Base-by-base conservation (phyloP, 2,329 filamentous ascomycete species). In the Botrytis fabae region DNA sequence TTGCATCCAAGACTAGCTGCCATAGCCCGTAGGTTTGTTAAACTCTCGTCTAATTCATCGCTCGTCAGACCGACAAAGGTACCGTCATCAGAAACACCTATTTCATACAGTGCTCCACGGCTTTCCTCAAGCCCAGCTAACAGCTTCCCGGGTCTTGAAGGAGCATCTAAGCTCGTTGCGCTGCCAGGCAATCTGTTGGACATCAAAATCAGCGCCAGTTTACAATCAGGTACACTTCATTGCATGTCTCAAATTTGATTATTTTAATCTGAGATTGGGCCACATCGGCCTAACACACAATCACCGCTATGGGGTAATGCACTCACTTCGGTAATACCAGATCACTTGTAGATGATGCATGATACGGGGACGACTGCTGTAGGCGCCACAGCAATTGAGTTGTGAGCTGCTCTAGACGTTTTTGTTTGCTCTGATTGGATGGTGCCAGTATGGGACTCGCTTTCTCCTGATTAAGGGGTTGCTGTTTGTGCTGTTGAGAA, bases 321-420 rank as follows among this genome's bases (percentile, higher is more conserved):
- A 72, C 70, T 72, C 70, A 72, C 70, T 90, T 88, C 0, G 94
- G 94, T 40, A 97, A 84, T 16, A 94, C 89, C 25, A 94, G 85
- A 73, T 93, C 91, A 42, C 90, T 90, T 7, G 91, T 91, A 38
- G 92, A 92, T 12, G 93, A 93, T 2, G 93, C 90, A 83, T 98
- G 95, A 81, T 97, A 93, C 0, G 94, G 93, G 14, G 93, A 97
- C 1, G 95, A 98, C 81, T 99, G 96, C 80, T 98, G 95, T 73
- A 99, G 83, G 66, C 96, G 89, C 96, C 96, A 99, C 10, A 99
- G 85, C 38, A 99, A 86, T 82, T 99, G 96, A 0, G 96, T 99
- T 0, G 95, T 99, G 75, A 99, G 84, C 79, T 98, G 94, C 80
- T 97, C 92, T 25, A 98, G 86, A 63, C 96, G 89, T 77, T 94